phyloP scores from a whole-genome alignment of 371 early-diverging fungal genomes.

The Mortierella sp. region DNA sequence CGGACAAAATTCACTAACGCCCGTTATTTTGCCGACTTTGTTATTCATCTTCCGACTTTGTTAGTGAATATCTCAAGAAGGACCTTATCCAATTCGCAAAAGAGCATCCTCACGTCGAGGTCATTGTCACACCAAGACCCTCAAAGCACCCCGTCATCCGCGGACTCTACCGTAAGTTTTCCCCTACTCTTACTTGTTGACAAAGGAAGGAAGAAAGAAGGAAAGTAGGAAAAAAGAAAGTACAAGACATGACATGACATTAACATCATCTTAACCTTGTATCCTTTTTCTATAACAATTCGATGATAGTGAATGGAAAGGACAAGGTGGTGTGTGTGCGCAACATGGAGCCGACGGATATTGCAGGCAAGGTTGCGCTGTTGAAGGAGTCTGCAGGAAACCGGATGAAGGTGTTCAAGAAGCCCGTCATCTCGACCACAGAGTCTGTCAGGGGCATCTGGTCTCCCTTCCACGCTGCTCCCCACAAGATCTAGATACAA shows the following conservation, averaged over 20 bases:
- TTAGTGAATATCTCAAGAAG: slow-evolving; percentile 79
- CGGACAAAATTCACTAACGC: slow-evolving; percentile 2
- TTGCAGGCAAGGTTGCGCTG: slow-evolving; percentile 71
- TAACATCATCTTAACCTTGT: not conserved
- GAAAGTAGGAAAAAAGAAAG: not conserved
- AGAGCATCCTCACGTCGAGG: slow-evolving; percentile 85
- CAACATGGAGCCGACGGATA: slow-evolving; percentile 72
- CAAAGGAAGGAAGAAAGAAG: not conserved
- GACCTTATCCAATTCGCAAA: slow-evolving; percentile 76
- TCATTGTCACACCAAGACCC: slow-evolving; percentile 84
- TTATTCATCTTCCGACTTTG: not conserved
- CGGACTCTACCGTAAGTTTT: slow-evolving; percentile 79
- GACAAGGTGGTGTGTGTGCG: slow-evolving; percentile 82
- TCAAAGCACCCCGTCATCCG: slow-evolving; percentile 83
- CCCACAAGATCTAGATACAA: slow-evolving; percentile 68
- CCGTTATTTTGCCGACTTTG: not conserved
- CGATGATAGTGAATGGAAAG: slow-evolving; percentile 73
- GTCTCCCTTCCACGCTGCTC: slow-evolving; percentile 86
- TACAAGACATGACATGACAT: not conserved
- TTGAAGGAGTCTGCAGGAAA: slow-evolving; percentile 80
- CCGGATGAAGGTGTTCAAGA: slow-evolving; percentile 75
- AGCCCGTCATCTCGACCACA: slow-evolving; percentile 83
- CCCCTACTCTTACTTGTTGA: not conserved
- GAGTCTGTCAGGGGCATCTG: slow-evolving; percentile 90
- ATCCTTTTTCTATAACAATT: not conserved